Evolutionary conservation across 176 grass and related monocot species (phyloP).

Genomic region (Pharus latifolius): DNA sequence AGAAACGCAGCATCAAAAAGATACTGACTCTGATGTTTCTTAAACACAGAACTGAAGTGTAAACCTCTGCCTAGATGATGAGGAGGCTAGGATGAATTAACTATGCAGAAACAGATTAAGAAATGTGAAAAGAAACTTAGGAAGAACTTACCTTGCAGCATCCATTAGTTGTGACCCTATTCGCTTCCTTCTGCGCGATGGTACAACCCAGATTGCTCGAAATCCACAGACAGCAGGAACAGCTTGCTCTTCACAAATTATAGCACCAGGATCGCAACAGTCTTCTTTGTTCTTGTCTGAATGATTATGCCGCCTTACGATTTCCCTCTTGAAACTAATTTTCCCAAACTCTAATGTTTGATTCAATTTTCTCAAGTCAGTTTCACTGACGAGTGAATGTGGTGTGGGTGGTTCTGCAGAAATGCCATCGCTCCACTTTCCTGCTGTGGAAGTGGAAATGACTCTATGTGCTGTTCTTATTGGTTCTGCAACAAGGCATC

Average conservation of each 20-base stretch:
- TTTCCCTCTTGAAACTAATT: slow-evolving; percentile 74
- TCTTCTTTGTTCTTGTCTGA: slow-evolving; percentile 18
- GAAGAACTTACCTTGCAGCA: slow-evolving; percentile 46
- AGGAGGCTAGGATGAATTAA: too few species aligned
- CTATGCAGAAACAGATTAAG: neutral
- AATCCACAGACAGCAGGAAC: slow-evolving; percentile 62
- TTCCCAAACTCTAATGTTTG: slow-evolving; percentile 63
- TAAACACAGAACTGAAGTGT: too few species aligned
- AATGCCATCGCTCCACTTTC: neutral
- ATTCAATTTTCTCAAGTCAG: neutral
- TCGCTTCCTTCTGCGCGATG: slow-evolving; percentile 53
- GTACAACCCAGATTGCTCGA: slow-evolving; percentile 81
- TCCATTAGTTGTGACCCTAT: slow-evolving; percentile 67
- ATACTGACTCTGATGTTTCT: neutral
- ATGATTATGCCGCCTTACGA: slow-evolving; percentile 25
- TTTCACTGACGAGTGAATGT: slow-evolving; percentile 1
- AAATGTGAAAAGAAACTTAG: neutral
- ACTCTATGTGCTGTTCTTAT: slow-evolving; percentile 80
- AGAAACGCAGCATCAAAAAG: neutral
- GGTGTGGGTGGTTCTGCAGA: neutral
- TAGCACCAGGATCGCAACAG: slow-evolving; percentile 40
- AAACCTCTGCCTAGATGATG: too few species aligned
- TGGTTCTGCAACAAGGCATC: slow-evolving; percentile 75
- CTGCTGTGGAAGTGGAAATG: slow-evolving; percentile 23
- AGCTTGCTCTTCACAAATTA: slow-evolving; percentile 57